Conservation (phyloP, 2,329 filamentous ascomycete species). For the Berkeleyomyces rouxiae region DNA sequence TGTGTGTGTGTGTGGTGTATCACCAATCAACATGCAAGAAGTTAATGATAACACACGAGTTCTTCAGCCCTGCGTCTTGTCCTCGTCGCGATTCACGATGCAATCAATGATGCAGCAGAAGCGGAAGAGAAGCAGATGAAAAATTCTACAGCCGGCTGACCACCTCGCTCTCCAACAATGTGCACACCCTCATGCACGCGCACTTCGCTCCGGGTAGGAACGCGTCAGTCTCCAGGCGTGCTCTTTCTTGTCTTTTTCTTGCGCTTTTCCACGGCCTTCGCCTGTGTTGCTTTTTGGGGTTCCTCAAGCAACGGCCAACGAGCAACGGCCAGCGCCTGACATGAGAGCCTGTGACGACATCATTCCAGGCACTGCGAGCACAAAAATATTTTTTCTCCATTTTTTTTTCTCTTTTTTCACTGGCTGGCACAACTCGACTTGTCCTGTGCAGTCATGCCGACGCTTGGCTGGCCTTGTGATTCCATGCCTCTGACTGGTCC, state of each 20-base stretch:
- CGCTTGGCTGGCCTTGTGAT: neutral
- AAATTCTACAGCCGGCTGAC: neutral
- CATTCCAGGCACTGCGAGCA: neutral
- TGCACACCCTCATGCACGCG: neutral
- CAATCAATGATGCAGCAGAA: neutral
- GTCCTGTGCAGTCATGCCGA: too few relatives aligned
- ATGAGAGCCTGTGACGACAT: neutral
- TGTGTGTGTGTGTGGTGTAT: too few relatives aligned
- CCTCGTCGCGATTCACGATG: neutral
- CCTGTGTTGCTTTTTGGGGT: neutral
- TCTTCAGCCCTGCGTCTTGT: neutral
- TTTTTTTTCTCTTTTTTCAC: neutral
- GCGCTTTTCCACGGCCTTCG: neutral
- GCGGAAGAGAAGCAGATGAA: neutral
- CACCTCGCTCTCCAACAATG: neutral
- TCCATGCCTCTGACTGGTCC: neutral
- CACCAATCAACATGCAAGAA: too few relatives aligned
- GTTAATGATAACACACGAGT: neutral
- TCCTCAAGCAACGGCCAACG: neutral
- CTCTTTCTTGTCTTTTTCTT: neutral
- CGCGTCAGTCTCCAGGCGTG: neutral
- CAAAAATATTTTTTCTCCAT: neutral
- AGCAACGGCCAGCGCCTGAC: neutral
- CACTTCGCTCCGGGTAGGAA: neutral
- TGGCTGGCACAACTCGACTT: too few relatives aligned